A percentile compares a stretch with the other conserved stretches of the same genome.
phyloP scores from a whole-genome alignment of 306 rosid genomes.

The Acacia crassicarpa region DNA sequence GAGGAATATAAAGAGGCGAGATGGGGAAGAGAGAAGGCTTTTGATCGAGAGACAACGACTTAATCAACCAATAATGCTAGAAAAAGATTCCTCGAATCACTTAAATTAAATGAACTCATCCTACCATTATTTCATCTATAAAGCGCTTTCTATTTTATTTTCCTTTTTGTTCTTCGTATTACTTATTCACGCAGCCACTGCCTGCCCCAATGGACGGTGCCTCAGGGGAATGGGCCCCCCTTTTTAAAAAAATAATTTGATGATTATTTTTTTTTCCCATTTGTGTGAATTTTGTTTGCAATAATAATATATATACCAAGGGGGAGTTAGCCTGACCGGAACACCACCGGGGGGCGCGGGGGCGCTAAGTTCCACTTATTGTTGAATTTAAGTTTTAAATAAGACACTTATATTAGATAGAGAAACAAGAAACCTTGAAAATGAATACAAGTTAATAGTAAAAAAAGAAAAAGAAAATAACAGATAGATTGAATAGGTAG shows the following conservation, averaged over 20 bases:
- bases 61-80: constrained; percentile 40
- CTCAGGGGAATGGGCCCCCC: background rate
- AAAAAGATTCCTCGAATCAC: constrained; percentile 34
- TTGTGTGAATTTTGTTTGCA: background rate
- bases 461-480: too few relatives aligned
- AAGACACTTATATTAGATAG: too few relatives aligned
- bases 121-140: background rate
- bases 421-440: fast-evolving
- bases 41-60: constrained; percentile 18
- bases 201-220: background rate
- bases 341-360: too few relatives aligned
- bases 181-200: too few relatives aligned
- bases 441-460: too few relatives aligned
- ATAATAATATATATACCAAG: too few relatives aligned
- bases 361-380: too few relatives aligned
- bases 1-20: constrained; percentile 33
- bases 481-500: too few relatives aligned
- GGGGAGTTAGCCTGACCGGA: too few relatives aligned
- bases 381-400: too few relatives aligned
- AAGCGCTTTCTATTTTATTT: background rate
- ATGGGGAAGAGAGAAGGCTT: background rate
- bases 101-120: background rate
- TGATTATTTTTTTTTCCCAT: background rate
- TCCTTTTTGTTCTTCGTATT: too few relatives aligned
- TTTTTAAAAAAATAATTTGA: background rate